Evolutionary conservation across 495 filamentous ascomycete species (phyloP).

Genomic region (Penicillium parvum): DNA sequence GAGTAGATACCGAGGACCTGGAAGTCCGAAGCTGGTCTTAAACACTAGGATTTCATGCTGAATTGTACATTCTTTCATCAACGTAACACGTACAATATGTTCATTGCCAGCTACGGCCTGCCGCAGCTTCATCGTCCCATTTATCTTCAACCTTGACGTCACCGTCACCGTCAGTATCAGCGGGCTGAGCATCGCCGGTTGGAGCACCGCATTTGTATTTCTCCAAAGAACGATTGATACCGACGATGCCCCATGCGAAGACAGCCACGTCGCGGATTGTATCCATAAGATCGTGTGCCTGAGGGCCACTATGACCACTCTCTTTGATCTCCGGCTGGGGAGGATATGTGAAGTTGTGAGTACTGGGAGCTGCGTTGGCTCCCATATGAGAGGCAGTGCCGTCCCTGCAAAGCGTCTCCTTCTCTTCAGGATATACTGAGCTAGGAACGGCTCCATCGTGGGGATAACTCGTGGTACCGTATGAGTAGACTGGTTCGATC

Average conservation of each 20-base stretch:
- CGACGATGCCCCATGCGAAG: constrained; percentile 48
- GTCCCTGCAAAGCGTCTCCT: constrained; percentile 11
- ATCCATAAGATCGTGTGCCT: constrained; percentile 62
- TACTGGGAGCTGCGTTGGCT: constrained; percentile 3
- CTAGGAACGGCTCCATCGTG: neutral
- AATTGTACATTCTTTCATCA: neutral
- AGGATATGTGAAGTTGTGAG: neutral
- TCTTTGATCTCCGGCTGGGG: neutral
- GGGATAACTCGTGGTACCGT: constrained; percentile 10
- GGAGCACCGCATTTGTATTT: constrained; percentile 60
- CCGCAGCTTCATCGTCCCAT: constrained; percentile 6
- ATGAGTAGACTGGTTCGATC: constrained; percentile 51
- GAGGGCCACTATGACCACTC: constrained; percentile 40
- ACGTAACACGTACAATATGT: constrained; percentile 1
- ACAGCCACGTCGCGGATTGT: constrained; percentile 76
- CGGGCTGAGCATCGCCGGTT: constrained; percentile 53
- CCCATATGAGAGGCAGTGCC: constrained; percentile 1
- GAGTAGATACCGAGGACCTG: constrained; percentile 47
- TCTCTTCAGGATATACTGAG: constrained; percentile 5
- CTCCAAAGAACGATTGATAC: constrained; percentile 74
- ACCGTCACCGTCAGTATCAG: constrained; percentile 28
- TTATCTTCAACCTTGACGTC: constrained; percentile 3
- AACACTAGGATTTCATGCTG: neutral
- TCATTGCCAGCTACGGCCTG: constrained; percentile 5
- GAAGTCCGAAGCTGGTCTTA: neutral